Percentiles rank a stretch among this genome's conserved stretches.
Conservation (phyloP, 2,329 filamentous ascomycete genomes). For the Tolypocladium guangdongense region DNA sequence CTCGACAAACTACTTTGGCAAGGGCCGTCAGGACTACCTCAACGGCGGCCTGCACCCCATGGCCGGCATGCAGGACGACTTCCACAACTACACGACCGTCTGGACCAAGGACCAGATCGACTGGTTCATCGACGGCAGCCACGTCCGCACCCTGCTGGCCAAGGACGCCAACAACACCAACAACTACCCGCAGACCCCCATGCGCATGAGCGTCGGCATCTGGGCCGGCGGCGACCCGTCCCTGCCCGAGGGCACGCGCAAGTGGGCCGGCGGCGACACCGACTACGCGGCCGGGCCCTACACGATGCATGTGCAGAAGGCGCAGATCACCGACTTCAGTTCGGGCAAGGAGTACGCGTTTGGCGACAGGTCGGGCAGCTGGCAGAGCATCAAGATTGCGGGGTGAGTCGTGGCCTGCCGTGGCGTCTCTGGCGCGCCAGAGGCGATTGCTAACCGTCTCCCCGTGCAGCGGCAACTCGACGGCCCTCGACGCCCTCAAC, state of each 20-base stretch:
- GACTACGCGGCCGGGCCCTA: slow-evolving; percentile 57
- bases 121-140: slow-evolving; percentile 59
- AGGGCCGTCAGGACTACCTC: slow-evolving; percentile 53
- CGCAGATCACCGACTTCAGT: slow-evolving; percentile 44
- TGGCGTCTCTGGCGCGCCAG: too few species aligned
- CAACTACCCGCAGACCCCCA: slow-evolving; percentile 67
- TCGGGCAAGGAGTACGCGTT: slow-evolving; percentile 56
- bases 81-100: slow-evolving; percentile 65
- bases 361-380: slow-evolving; percentile 48
- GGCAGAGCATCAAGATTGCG: slow-evolving; percentile 50
- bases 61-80: slow-evolving; percentile 45
- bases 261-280: slow-evolving; percentile 61
- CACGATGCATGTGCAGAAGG: slow-evolving; percentile 61
- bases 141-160: slow-evolving; percentile 52
- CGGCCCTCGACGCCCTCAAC: slow-evolving; percentile 33
- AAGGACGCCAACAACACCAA: slow-evolving; percentile 49
- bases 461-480: slow-evolving; percentile 43
- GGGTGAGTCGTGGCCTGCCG: slow-evolving; percentile 37
- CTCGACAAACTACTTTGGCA: slow-evolving; percentile 71
- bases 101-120: slow-evolving; percentile 59
- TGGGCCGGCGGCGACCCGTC: slow-evolving; percentile 51
- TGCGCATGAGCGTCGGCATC: slow-evolving; percentile 57
- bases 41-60: slow-evolving; percentile 50
- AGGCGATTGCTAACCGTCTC: not conserved
- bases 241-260: slow-evolving; percentile 44